Evolutionary conservation across 768 basidiomycete genomes (phyloP), one percentile per base, ranked within the genome.

Genomic region (Paxillus ammoniavirescens): DNA sequence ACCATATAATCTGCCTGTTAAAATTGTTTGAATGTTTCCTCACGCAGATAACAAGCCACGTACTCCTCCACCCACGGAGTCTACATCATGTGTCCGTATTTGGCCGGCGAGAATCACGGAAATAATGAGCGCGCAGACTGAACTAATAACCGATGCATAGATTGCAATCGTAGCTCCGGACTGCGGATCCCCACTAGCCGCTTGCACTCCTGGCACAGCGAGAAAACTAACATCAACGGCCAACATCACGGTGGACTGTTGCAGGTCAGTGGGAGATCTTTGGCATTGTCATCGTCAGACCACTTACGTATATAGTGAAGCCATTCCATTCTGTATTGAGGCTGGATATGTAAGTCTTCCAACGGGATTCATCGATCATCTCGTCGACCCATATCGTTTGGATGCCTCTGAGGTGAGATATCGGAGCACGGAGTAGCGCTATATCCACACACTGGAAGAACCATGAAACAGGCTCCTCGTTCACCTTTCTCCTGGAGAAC

Each of bases 211-310:
- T 72, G 76, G 76, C 15, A 83, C 81, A 3, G 78, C 76, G 14
- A 84, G 61, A 57, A 82, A 81, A 0, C 76, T 75, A 2, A 84
- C 74, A 48, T 82, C 80, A 2, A 78, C 78, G 13, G 75, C 76
- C 7, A 83, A 63, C 40, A 83, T 63, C 15, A 82, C 78, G 0
- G 77, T 78, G 4, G 72, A 73, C 80, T 82, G 30, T n/a, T 15
- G 13, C 33, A 38, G 3, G 4, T 38, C 10, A 40, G 12, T 26
- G 15, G 35, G 35, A 35, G 12, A 35, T 12, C 35, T 35, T 13
- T 14, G 35, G 9, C 13, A 35, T 1, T 35, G 10, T 13, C 5
- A 8, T 17, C 23, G 17, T 48, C 31, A 48, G 17, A 48, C 9
- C n/a, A 62, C 77, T 31, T 47, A 82, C 82, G 50, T 74, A 77